phyloP scores from a whole-genome alignment of 352 stramenopile genomes.

The Phytophthora cactorum region DNA sequence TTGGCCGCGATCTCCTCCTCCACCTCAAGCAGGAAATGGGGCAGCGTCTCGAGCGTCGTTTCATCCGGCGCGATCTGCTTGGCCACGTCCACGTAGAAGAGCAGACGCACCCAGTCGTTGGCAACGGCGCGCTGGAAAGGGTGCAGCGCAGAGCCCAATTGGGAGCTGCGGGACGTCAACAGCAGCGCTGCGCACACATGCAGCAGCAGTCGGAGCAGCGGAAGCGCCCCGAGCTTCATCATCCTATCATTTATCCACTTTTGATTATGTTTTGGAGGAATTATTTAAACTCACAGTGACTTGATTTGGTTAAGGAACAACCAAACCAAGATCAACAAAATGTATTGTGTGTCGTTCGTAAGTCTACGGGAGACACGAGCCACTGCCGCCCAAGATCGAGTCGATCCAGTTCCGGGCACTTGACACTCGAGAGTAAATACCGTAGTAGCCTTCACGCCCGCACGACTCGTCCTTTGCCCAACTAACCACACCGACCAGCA shows the following conservation, averaged over 20 bases:
- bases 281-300: not conserved
- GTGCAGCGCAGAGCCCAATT: constrained; percentile 55
- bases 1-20: constrained; percentile 74
- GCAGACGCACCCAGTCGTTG: constrained; percentile 73
- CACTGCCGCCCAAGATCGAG: not conserved
- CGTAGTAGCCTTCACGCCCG: constrained; percentile 44
- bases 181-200: constrained; percentile 50
- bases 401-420: constrained; percentile 47
- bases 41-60: constrained; percentile 47
- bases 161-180: constrained; percentile 53
- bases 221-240: constrained; percentile 11
- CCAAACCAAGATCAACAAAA: too few species aligned
- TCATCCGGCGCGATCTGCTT: constrained; percentile 17
- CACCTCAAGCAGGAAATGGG: constrained; percentile 69
- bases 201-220: constrained; percentile 43
- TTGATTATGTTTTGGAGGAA: not conserved
- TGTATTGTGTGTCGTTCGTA: not conserved
- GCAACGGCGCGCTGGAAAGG: constrained; percentile 66
- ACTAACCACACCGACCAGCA: constrained; percentile 52
- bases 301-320: not conserved
- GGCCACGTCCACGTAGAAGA: constrained; percentile 72
- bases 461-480: constrained; percentile 52
- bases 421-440: constrained; percentile 61
- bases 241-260: not conserved
- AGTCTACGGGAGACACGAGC: constrained; percentile 15